Evolutionary conservation across 306 rosid species (phyloP).

Genomic region (Luffa acutangula): DNA sequence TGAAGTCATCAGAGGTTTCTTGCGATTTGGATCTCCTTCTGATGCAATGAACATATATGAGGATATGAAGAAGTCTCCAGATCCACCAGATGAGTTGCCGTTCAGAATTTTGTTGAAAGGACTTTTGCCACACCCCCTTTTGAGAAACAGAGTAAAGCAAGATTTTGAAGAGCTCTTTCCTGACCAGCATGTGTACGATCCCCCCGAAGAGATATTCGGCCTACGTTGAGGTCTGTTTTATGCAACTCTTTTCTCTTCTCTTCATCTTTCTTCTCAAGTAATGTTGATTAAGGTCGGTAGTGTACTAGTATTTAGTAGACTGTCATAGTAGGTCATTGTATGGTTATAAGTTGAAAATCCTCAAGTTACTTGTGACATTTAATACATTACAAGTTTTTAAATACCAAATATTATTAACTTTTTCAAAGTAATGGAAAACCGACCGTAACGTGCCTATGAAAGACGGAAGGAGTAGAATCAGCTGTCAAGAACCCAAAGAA

Average conservation of each 20-base stretch:
- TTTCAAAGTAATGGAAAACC: neutral
- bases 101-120: conserved; percentile 92
- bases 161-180: conserved; percentile 96
- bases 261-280: neutral
- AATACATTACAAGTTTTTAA: neutral
- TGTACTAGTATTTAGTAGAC: neutral
- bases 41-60: conserved; percentile 91
- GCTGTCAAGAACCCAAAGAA: neutral
- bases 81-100: conserved; percentile 86
- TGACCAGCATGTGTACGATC: conserved; percentile 69
- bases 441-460: neutral
- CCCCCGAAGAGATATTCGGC: conserved; percentile 89
- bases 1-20: conserved; percentile 86
- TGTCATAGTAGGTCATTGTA: neutral
- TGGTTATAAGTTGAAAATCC: neutral
- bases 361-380: neutral
- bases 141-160: conserved; percentile 88
- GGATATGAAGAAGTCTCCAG: conserved; percentile 95
- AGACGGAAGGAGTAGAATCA: neutral
- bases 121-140: conserved; percentile 80
- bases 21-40: conserved; percentile 72
- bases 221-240: conserved; percentile 40
- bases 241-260: neutral
- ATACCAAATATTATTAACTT: neutral
- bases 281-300: neutral